Base-by-base conservation (phyloP, 768 basidiomycete genomes). In the Naematelia aurantialba region DNA sequence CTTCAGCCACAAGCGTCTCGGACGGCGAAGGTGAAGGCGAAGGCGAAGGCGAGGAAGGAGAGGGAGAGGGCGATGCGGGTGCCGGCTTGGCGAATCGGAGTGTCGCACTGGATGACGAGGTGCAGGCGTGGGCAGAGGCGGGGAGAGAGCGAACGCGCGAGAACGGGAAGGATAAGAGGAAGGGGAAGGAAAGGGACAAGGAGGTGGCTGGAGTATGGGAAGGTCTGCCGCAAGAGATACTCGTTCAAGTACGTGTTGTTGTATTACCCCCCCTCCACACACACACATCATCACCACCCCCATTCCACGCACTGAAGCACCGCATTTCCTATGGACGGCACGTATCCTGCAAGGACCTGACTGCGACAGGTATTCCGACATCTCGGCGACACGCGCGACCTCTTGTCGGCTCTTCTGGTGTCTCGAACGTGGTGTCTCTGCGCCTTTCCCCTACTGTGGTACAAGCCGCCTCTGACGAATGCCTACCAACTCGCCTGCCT, bases 391-490 rank as follows among this genome's bases (percentile, higher is more conserved):
- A 80, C 86, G 27, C 81, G 82, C 59, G 89, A 94, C 76, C 82
- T 97, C 48, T 84, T 87, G 63, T 80, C 81, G 63, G 82, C 84
- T 42, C 82, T 93, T 60, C 85, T 87, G 57, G 92, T 97, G 25
- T 91, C 86, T 19, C 85, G 89, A 58, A 82, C 85, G 25, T 99
- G 94, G 92, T 97, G 91, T 81, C 88, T 93, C 73, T 96, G 91
- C 77, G 86, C 91, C 27, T 91, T 93, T 45, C 90, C 97, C 76
- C 83, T 97, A 21, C 82, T 98, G 22, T 99, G 93, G 93, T 87
- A 91, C 77, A 88, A 89, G 69, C 93, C 93, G 19, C 81, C 81
- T 54, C 85, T 98, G 72, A 80, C 84, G 24, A 84, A 84, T 58
- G 81, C 85, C 57, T 79, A 82, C 55, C 86, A 87, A 34, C 83